Base-by-base conservation (phyloP, 371 early-diverging fungal species). In the Sporodiniella umbellata region DNA sequence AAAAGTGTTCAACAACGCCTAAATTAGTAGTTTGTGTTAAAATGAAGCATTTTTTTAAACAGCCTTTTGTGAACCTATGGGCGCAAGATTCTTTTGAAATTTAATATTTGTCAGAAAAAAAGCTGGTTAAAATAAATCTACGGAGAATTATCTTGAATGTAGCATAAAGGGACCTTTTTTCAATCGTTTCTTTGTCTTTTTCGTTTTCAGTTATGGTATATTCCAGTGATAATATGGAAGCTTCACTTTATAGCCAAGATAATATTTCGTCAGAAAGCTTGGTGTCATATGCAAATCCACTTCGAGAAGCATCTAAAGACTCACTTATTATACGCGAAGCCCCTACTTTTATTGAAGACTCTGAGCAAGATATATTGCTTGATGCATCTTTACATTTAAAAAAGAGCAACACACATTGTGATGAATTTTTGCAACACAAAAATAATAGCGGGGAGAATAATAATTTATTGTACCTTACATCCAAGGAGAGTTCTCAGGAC, bases 31-130 rank as follows among this genome's bases (percentile, higher is more conserved):
- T n/a, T n/a, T n/a, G n/a, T n/a, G n/a, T n/a, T n/a, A n/a, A n/a
- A n/a, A n/a, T n/a, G n/a, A n/a, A n/a, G n/a, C n/a, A n/a, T n/a
- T n/a, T n/a, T n/a, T n/a, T n/a, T n/a, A n/a, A n/a, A n/a, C n/a
- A n/a, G n/a, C n/a, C n/a, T n/a, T n/a, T n/a, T n/a, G n/a, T n/a
- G n/a, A n/a, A n/a, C n/a, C n/a, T n/a, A n/a, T n/a, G n/a, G n/a
- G n/a, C n/a, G n/a, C n/a, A n/a, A n/a, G n/a, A n/a, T n/a, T n/a
- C n/a, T n/a, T n/a, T 28, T 10, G 10, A 28, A 10, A 28, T 28
- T 28, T 28, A 28, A 28, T 28, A 28, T 28, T 35, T 40, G 18
- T 40, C 40, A 40, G 40, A 40, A 40, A 40, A 40, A 40, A 40
- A 40, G 40, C 40, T 21, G 15, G 15, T 18, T 7, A 40, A 40